A percentile compares a stretch with the other conserved stretches of the same genome.
phyloP scores from a whole-genome alignment of 352 stramenopile genomes.

The Phytopythium litorale region DNA sequence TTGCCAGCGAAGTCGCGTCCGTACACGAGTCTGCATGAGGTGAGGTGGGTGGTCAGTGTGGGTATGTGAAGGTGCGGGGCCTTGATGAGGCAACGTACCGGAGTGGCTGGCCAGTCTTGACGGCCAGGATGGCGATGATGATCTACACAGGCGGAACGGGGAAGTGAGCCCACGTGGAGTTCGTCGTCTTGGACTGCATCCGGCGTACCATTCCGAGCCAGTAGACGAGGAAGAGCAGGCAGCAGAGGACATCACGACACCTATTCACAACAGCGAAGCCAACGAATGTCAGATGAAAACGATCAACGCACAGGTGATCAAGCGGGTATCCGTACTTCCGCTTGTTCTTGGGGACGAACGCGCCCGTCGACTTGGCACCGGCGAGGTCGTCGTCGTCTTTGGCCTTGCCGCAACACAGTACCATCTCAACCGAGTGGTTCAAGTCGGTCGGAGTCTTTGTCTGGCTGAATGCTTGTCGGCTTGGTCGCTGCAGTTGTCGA shows the following conservation, averaged over 20 bases:
- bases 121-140: conserved; percentile 54
- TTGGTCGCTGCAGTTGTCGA: background rate
- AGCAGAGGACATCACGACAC: conserved; percentile 79
- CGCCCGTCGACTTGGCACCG: conserved; percentile 11
- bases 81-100: conserved; percentile 13
- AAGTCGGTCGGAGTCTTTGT: background rate
- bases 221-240: conserved; percentile 80
- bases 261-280: conserved; percentile 12
- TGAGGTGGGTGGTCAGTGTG: background rate
- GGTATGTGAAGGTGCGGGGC: background rate
- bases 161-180: background rate
- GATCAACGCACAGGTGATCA: background rate
- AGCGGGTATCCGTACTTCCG: conserved; percentile 16
- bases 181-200: background rate
- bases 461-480: background rate
- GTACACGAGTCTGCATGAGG: conserved; percentile 54
- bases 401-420: conserved; percentile 14
- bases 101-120: conserved; percentile 64
- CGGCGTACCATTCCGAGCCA: conserved; percentile 72
- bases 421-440: background rate
- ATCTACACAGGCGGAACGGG: conserved; percentile 11
- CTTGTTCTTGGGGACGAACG: conserved; percentile 24
- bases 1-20: conserved; percentile 79
- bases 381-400: conserved; percentile 9
- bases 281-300: background rate